A percentile compares a stretch with the other conserved stretches of the same genome.
Conservation (phyloP, 768 basidiomycete species). For the Terana coerulea region DNA sequence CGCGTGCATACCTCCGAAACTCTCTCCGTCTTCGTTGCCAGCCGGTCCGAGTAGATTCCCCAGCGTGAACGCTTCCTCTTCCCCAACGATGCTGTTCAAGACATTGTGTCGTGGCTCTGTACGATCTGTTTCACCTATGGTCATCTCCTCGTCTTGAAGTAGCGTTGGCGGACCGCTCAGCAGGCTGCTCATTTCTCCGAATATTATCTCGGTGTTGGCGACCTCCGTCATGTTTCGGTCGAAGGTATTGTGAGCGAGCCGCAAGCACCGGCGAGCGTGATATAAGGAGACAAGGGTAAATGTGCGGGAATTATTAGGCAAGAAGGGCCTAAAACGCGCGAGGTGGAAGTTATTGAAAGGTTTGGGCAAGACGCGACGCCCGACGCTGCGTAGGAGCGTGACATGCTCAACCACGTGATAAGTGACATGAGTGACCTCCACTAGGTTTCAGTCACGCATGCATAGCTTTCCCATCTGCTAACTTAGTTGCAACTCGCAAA, state of each 20-base stretch:
- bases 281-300: not conserved
- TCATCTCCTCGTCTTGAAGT: not conserved
- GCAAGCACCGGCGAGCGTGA: no score
- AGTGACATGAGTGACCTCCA: no score
- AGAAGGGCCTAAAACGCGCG: not conserved
- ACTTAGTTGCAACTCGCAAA: no score
- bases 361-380: not conserved
- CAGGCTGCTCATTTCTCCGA: conserved; percentile 2
- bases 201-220: not conserved
- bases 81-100: not conserved
- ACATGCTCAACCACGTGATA: not conserved
- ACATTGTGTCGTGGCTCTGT: no score
- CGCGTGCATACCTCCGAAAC: conserved; percentile 9
- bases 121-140: not conserved
- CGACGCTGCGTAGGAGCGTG: not conserved
- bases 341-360: not conserved
- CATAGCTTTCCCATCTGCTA: not conserved
- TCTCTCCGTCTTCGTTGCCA: not conserved
- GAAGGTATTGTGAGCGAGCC: not conserved
- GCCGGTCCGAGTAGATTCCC: not conserved
- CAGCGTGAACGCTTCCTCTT: not conserved
- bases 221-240: not conserved
- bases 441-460: not conserved
- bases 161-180: not conserved
- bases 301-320: not conserved